phyloP scores from a whole-genome alignment of 169 alveolate species.

The Cryptosporidium tyzzeri region DNA sequence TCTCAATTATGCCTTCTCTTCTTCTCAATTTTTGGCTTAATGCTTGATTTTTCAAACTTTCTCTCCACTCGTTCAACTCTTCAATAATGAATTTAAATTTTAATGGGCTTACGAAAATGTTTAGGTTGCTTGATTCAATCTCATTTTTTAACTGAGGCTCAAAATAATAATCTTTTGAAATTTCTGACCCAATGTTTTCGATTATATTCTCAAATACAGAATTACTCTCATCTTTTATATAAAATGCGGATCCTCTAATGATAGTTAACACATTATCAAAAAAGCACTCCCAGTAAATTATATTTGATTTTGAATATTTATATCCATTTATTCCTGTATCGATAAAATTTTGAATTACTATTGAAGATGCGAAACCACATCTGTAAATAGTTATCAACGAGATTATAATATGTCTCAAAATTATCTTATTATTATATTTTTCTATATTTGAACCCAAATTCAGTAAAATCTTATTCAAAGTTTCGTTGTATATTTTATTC shows the following conservation, averaged over 20 bases:
- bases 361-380: conserved; percentile 45
- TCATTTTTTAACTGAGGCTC: background rate
- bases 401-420: conserved; percentile 28
- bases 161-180: background rate
- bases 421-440: conserved; percentile 23
- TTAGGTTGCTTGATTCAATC: background rate
- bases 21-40: conserved; percentile 6
- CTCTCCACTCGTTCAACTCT: conserved; percentile 42
- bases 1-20: conserved; percentile 51
- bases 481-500: conserved; percentile 37
- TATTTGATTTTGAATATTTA: conserved; percentile 6
- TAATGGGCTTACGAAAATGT: background rate
- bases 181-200: background rate
- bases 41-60: conserved; percentile 2
- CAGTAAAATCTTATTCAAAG: background rate
- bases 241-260: conserved; percentile 35
- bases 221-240: conserved; percentile 10
- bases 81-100: conserved; percentile 46
- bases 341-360: conserved; percentile 8
- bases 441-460: background rate
- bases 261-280: conserved; percentile 57
- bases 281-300: conserved; percentile 54
- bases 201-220: conserved; percentile 29
- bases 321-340: conserved; percentile 16
- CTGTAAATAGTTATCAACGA: conserved; percentile 33